A percentile compares a stretch with the other conserved stretches of the same genome.
Evolutionary conservation across 768 basidiomycete species (phyloP).

Genomic region (Boletus pseudopeckii): DNA sequence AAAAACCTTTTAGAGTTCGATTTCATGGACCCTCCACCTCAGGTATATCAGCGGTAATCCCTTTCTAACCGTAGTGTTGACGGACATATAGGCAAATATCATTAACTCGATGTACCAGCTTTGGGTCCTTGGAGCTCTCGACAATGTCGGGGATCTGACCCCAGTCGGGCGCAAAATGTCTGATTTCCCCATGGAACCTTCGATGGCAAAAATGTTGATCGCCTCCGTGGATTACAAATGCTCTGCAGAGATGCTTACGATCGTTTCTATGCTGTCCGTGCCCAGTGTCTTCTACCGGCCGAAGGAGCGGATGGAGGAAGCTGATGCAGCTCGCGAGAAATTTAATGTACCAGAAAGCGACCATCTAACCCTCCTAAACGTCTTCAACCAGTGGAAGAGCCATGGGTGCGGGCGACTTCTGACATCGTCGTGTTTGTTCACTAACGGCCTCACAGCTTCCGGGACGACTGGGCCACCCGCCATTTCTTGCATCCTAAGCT

Average conservation of each 20-base stretch:
- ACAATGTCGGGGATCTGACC: slow-evolving; percentile 97
- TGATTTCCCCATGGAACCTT: slow-evolving; percentile 99
- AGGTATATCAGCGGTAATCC: slow-evolving; percentile 43
- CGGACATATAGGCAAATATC: slow-evolving; percentile 72
- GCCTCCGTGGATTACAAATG: slow-evolving; percentile 85
- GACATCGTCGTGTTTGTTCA: not conserved
- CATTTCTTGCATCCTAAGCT: slow-evolving; percentile 98
- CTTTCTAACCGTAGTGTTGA: not conserved
- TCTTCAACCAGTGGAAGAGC: slow-evolving; percentile 97
- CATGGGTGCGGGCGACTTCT: slow-evolving; percentile 62
- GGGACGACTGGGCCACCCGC: slow-evolving; percentile 91
- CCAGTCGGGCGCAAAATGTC: slow-evolving; percentile 94
- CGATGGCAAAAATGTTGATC: slow-evolving; percentile 98
- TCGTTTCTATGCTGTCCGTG: slow-evolving; percentile 98
- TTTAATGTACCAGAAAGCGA: slow-evolving; percentile 99
- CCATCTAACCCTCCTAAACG: slow-evolving; percentile 91
- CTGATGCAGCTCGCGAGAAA: slow-evolving; percentile 96
- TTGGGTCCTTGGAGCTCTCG: slow-evolving; percentile 96
- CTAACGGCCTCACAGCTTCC: slow-evolving; percentile 50
- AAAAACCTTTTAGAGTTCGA: slow-evolving; percentile 98
- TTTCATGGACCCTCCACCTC: slow-evolving; percentile 99
- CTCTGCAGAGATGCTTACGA: slow-evolving; percentile 94
- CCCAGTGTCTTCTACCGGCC: slow-evolving; percentile 98
- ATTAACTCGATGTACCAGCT: slow-evolving; percentile 99
- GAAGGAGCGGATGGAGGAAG: slow-evolving; percentile 96